These are phyloP conservation scores for Ampelocalamus luodianensis DNA, from an alignment of 176 grass and related monocot species.

Conservation along the genomic window DNA sequence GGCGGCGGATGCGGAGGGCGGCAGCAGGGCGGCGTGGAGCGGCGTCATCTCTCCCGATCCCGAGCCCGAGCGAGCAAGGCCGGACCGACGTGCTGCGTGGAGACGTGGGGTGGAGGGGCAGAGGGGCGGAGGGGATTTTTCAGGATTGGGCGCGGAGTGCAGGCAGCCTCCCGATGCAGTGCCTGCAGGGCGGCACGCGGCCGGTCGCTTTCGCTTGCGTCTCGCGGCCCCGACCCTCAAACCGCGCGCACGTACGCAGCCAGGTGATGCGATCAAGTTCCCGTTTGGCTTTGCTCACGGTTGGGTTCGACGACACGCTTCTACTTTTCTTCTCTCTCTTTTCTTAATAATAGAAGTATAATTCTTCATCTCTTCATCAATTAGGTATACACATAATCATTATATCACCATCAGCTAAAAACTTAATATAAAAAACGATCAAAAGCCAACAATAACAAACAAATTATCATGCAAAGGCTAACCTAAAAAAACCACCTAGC, in stretches of 20 bases:
- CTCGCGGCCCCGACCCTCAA: not conserved
- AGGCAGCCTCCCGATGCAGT: slow-evolving; percentile 55
- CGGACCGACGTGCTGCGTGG: slow-evolving; percentile 12
- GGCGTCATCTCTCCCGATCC: slow-evolving; percentile 41
- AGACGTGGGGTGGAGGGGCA: slow-evolving; percentile 34
- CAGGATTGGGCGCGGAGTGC: slow-evolving; percentile 55
- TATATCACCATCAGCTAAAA: no score
- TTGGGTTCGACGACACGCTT: not conserved
- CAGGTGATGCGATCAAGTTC: no score
- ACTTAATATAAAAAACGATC: no score
- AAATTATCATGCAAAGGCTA: no score
- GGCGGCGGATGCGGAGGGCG: not conserved
- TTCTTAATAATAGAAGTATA: no score
- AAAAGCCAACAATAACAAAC: no score
- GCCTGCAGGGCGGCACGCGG: slow-evolving; percentile 37
- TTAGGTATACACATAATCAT: no score
- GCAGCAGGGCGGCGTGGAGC: slow-evolving; percentile 44
- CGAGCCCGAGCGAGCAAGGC: not conserved
- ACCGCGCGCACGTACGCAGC: not conserved
- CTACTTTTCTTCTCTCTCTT: no score
- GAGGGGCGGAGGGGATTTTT: slow-evolving; percentile 47
- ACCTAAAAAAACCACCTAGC: no score
- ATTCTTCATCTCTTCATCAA: no score
- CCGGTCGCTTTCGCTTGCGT: slow-evolving; percentile 36
- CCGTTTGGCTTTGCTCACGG: not conserved